phyloP scores from a whole-genome alignment of 164 flowering plant genomes.

The Kalanchoe fedtschenkoi region DNA sequence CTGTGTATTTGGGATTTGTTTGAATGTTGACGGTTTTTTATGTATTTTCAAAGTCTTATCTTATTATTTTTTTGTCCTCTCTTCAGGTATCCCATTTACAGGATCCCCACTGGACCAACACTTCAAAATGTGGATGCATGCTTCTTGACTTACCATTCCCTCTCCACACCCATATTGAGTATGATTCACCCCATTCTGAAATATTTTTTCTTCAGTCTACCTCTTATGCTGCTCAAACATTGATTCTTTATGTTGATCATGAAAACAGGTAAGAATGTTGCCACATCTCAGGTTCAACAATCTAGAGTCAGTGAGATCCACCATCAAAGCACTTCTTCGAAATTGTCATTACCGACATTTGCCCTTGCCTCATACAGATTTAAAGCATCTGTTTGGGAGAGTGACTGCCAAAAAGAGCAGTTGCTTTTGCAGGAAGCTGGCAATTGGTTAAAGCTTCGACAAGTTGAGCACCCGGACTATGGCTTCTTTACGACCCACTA shows the following conservation, averaged over 20 bases:
- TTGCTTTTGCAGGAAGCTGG: conserved; percentile 44
- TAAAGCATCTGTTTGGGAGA: conserved; percentile 37
- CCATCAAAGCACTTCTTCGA: conserved; percentile 10
- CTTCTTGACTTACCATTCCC: conserved; percentile 55
- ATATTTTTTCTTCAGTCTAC: neutral
- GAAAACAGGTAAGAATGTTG: conserved; percentile 17
- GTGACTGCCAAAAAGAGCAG: conserved; percentile 26
- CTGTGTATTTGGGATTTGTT: neutral
- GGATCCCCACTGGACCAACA: conserved; percentile 67
- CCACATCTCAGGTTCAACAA: conserved; percentile 10
- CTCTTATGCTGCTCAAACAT: neutral
- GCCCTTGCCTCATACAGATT: conserved; percentile 57
- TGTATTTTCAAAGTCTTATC: neutral
- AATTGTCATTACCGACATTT: conserved; percentile 41
- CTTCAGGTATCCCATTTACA: conserved; percentile 62
- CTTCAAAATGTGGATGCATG: conserved; percentile 61
- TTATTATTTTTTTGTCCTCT: neutral
- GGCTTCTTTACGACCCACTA: conserved; percentile 34
- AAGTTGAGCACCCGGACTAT: conserved; percentile 55
- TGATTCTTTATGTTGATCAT: neutral
- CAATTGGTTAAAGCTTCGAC: conserved; percentile 41
- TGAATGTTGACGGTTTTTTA: neutral
- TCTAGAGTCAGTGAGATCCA: conserved; percentile 11
- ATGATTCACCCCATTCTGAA: conserved; percentile 7
- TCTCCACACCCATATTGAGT: conserved; percentile 39